These are phyloP conservation scores for Noccaea bulbosa DNA, from an alignment of 345 rosid species.

Conservation along the genomic window DNA sequence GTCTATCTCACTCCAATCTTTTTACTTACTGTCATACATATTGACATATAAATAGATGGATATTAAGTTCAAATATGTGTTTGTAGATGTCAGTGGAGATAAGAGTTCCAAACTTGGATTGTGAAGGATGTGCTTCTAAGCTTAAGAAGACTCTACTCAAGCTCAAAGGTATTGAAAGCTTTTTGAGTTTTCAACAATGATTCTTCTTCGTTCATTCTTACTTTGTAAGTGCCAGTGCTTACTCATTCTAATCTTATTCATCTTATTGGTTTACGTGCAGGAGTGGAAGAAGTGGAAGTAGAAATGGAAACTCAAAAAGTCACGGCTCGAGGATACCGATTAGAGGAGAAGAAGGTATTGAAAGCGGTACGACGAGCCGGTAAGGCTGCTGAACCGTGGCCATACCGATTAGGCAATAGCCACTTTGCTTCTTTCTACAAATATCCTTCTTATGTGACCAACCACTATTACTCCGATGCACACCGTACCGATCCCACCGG, in stretches of 20 bases:
- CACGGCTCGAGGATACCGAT: slow-evolving; percentile 59
- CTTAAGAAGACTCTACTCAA: slow-evolving; percentile 80
- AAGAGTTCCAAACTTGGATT: slow-evolving; percentile 88
- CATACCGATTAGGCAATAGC: slow-evolving; percentile 69
- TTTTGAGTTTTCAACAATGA: neutral
- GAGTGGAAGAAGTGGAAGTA: slow-evolving; percentile 85
- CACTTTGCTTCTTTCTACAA: slow-evolving; percentile 82
- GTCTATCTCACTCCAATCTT: slow-evolving; percentile 9
- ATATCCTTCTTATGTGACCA: slow-evolving; percentile 71
- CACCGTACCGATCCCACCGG: slow-evolving; percentile 49
- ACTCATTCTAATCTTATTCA: neutral
- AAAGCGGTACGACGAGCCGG: slow-evolving; percentile 73
- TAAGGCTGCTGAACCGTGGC: slow-evolving; percentile 95
- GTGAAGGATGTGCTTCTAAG: slow-evolving; percentile 92
- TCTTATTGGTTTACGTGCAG: slow-evolving; percentile 37
- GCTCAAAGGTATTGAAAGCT: slow-evolving; percentile 68
- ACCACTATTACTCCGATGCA: slow-evolving; percentile 71
- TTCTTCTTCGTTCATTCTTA: neutral
- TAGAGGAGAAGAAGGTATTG: slow-evolving; percentile 73
- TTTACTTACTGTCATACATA: neutral
- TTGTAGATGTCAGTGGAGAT: slow-evolving; percentile 74
- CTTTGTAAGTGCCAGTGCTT: neutral
- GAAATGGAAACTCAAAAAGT: slow-evolving; percentile 88
- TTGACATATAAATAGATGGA: neutral
- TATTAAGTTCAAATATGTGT: slow-evolving; percentile 17